phyloP scores from a whole-genome alignment of 208 protist genomes.

The Leishmania braziliensis region DNA sequence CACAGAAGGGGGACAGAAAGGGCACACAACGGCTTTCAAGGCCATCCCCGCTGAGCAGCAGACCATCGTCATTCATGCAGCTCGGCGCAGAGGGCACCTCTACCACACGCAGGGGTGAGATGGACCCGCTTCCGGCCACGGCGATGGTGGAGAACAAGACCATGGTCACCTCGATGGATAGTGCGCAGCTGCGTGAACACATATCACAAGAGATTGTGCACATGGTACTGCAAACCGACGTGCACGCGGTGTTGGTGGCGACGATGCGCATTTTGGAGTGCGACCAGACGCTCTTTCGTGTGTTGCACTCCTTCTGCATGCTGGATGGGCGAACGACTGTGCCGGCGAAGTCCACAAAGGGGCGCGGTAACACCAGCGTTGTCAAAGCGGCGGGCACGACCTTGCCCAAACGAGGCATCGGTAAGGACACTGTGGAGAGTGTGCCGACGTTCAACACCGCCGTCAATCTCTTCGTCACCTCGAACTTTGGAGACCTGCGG shows the following conservation, averaged over 20 bases:
- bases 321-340: slow-evolving; percentile 11
- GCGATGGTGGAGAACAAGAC: neutral
- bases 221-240: slow-evolving; percentile 33
- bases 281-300: slow-evolving; percentile 32
- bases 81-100: no score
- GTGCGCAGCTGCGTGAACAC: slow-evolving; percentile 25
- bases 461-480: slow-evolving; percentile 29
- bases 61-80: neutral
- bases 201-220: slow-evolving; percentile 28
- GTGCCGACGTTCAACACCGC: slow-evolving; percentile 22
- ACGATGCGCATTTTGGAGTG: slow-evolving; percentile 31
- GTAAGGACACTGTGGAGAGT: neutral
- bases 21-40: neutral
- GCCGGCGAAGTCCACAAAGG: slow-evolving; percentile 3
- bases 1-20: neutral
- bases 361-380: neutral
- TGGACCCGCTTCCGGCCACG: neutral
- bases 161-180: slow-evolving; percentile 4
- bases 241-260: slow-evolving; percentile 23
- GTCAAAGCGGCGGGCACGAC: slow-evolving; percentile 10
- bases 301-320: slow-evolving; percentile 34
- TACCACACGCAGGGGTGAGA: neutral
- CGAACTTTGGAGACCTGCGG: slow-evolving; percentile 31
- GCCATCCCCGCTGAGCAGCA: neutral
- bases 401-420: slow-evolving; percentile 6